These are phyloP conservation scores for Pythium angustatum DNA, from an alignment of 352 stramenopile genomes.

Conservation along the genomic window DNA sequence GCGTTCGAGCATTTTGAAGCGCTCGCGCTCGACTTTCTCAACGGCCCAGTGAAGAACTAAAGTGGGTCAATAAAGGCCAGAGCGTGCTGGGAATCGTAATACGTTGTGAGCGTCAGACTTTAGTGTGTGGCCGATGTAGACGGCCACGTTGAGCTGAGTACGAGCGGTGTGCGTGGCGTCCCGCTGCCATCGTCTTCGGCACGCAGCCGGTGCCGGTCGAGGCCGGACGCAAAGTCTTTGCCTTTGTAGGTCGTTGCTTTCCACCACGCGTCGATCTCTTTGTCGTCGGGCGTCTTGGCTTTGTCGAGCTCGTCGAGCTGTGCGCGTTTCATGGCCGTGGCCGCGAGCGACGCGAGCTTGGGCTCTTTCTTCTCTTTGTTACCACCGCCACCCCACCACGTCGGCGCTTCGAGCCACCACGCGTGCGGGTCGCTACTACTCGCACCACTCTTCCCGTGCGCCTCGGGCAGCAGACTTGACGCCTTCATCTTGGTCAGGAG, in stretches of 20 bases:
- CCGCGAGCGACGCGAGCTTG: slow-evolving; percentile 33
- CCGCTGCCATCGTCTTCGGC: slow-evolving; percentile 17
- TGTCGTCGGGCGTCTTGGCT: slow-evolving; percentile 1
- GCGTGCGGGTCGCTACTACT: slow-evolving; percentile 31
- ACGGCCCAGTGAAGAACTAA: slow-evolving; percentile 2
- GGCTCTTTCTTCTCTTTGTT: slow-evolving; percentile 30
- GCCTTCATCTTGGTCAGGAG: slow-evolving; percentile 28
- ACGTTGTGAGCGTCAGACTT: not conserved
- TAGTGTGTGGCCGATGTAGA: not conserved
- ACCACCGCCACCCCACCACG: slow-evolving; percentile 51
- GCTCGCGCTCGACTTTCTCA: slow-evolving; percentile 52
- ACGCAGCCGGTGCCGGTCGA: slow-evolving; percentile 29
- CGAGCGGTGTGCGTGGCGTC: slow-evolving; percentile 25
- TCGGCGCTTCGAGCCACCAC: slow-evolving; percentile 67
- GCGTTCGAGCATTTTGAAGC: slow-evolving; percentile 68
- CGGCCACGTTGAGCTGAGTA: slow-evolving; percentile 31
- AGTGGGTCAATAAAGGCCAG: no score
- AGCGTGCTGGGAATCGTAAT: not conserved
- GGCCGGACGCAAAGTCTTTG: slow-evolving; percentile 52
- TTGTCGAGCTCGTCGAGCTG: slow-evolving; percentile 24
- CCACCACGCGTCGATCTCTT: slow-evolving; percentile 60
- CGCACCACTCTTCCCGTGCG: no score
- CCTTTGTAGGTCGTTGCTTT: slow-evolving; percentile 73
- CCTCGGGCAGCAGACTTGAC: slow-evolving; percentile 14
- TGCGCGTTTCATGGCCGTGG: slow-evolving; percentile 29